Base-by-base conservation (phyloP, 129 eudicot genomes). In the Centella asiatica region DNA sequence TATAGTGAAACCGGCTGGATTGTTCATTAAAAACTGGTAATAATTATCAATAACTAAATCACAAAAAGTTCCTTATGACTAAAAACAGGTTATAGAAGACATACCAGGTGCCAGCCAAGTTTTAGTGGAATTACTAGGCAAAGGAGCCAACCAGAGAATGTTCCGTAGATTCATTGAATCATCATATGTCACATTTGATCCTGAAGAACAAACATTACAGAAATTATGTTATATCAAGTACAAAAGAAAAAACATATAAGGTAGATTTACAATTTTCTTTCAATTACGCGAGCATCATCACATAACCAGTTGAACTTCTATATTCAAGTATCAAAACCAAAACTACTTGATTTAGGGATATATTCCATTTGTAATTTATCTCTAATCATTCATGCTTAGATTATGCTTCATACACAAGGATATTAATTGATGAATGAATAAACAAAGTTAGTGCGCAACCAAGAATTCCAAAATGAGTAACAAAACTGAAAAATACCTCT, bases 71-170 rank as follows among this genome's bases (percentile, higher is more conserved):
- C 22, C 22, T 26, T n/a, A 45, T 14, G 59, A 33, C 64, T 33
- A 19, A 6, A 29, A 29, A 54, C 0, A 49, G 58, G 57, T 52
- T 36, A 70, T n/a, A 26, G 70, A 57, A 54, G 59, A 62, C 34
- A 48, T 85, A 92, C 99, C 99, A 64, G 99, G 95, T 71, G 92
- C 86, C 67, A 77, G 72, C 99, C 96, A 87, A 48, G 50, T 77
- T 39, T 58, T 69, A 4, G 73, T 62, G 29, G 89, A 82, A 48
- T 69, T 75, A 76, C 88, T 83, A 40, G 99, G 95, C 69, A 93
- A 71, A 47, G 99, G 99, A 66, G 99, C 99, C 57, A 93, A 80
- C 99, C 99, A 93, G 50, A 88, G 56, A 76, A 93, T 93, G 77
- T 93, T 93, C 49, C 96, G 73, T 65, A 88, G 71, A 81, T 93